These are phyloP conservation scores for Phytophthora hybrid DNA, from an alignment of 352 stramenopile genomes.

Conservation along the genomic window DNA sequence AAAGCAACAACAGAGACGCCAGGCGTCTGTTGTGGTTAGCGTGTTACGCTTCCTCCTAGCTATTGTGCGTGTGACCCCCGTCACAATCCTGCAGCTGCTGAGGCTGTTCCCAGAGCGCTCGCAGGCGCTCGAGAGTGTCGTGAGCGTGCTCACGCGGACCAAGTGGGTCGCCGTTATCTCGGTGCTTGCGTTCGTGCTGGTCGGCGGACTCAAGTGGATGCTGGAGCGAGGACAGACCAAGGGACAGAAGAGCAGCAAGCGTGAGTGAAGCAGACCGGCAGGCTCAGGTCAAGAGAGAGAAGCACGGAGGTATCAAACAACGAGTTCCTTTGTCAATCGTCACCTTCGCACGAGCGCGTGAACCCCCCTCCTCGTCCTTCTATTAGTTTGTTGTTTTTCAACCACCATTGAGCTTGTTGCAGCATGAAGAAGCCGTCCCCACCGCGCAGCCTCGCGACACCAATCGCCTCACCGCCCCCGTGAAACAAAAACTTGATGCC, in stretches of 20 bases:
- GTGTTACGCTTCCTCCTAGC: too few species aligned
- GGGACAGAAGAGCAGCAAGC: slow-evolving; percentile 17
- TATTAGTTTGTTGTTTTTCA: not conserved
- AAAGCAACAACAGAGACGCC: too few species aligned
- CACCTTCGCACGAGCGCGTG: not conserved
- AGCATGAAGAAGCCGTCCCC: slow-evolving; percentile 12
- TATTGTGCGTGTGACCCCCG: too few species aligned
- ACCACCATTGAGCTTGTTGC: not conserved
- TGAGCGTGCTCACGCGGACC: slow-evolving; percentile 42
- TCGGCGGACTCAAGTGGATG: slow-evolving; percentile 18
- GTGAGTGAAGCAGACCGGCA: slow-evolving; percentile 22
- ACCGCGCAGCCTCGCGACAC: too few species aligned
- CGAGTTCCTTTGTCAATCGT: not conserved
- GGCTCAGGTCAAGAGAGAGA: not conserved
- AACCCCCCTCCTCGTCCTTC: not conserved
- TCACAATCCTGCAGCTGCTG: slow-evolving; percentile 51
- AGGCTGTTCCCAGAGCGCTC: slow-evolving; percentile 42
- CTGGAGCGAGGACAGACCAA: not conserved
- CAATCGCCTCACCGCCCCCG: too few species aligned
- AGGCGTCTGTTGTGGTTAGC: too few species aligned
- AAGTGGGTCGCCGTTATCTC: slow-evolving; percentile 51
- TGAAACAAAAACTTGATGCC: too few species aligned
- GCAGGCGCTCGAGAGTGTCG: slow-evolving; percentile 31
- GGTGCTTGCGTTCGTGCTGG: slow-evolving; percentile 26
- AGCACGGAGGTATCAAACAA: not conserved